Evolutionary conservation across 2,329 filamentous ascomycete genomes (phyloP).

Genomic region (Cladophialophora bantiana): DNA sequence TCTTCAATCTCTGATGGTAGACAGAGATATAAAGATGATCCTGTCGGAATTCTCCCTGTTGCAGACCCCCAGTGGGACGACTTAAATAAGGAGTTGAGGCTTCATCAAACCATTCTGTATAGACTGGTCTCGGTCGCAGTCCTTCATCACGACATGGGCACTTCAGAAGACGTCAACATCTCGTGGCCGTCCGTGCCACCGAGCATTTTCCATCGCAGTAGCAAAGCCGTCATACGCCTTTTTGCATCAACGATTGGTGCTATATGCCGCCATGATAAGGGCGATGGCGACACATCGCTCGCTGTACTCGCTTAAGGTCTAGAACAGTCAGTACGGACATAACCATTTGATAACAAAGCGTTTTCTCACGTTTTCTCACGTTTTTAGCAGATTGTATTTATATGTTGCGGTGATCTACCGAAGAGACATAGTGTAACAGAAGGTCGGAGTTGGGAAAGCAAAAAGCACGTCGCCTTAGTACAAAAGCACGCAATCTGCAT

Average conservation of each 20-base stretch:
- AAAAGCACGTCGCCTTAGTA: slow-evolving; percentile 4
- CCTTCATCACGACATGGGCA: slow-evolving; percentile 1
- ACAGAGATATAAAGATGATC: not conserved
- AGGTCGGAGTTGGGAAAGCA: not conserved
- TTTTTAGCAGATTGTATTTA: not conserved
- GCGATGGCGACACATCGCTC: not conserved
- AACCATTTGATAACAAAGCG: not conserved
- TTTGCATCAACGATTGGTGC: not conserved
- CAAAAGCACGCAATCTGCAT: slow-evolving; percentile 4
- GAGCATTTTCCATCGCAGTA: not conserved
- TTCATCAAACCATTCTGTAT: not conserved
- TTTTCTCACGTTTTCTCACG: not conserved
- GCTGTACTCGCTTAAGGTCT: not conserved
- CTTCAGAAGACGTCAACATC: slow-evolving; percentile 1
- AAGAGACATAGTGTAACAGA: not conserved
- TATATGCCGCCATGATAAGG: slow-evolving; percentile 1
- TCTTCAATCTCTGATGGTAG: not conserved
- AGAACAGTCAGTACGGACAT: slow-evolving; percentile 3
- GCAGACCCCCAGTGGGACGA: not conserved
- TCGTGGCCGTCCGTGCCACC: not conserved
- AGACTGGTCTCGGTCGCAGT: not conserved
- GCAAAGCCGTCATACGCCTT: not conserved
- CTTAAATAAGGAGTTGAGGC: not conserved
- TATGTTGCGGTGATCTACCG: not conserved
- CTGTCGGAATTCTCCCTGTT: not conserved